Evolutionary conservation across 495 filamentous ascomycete species (phyloP), one percentile per base, ranked within the genome.

Genomic region (Daldinia bambusicola): DNA sequence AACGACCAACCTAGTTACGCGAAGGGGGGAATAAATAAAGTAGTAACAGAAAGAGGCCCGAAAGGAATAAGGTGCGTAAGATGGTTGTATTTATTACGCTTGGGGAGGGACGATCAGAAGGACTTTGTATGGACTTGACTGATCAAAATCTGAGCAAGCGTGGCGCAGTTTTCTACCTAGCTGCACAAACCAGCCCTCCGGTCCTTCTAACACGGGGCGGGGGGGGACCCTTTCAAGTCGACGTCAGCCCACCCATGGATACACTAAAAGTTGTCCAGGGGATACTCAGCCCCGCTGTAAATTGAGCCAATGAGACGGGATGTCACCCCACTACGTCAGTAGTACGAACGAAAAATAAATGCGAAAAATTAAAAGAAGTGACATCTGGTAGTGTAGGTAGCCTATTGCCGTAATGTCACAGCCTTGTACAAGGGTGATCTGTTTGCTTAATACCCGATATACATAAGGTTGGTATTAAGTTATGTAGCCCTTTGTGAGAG

Each of bases 21-120:
- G 32, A 26, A 57, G 41, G 6, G 41, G 61, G 9, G 9, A 61
- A 68, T 72, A 72, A 64, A 64, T 67, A 68, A 61, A 65, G 38
- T 52, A 31, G 70, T 65, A 43, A 22, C 50, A 53, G 26, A 37
- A 37, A 14, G 14, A 37, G 45, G 45, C 61, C 55, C 48, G 52
- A 64, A 61, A 38, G 43, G 52, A 61, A 45, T 32, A 50, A 55
- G 32, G 43, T 26, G 69, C 63, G 69, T 63, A 61, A 72, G 70
- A 68, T 53, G 59, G 70, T 67, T 72, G 64, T 72, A 72, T 72
- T 72, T 72, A 72, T 65, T 71, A 71, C 69, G 69, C 69, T 63
- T 34, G 30, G 16, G 16, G 13, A 60, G 41, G 18, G 59, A 37
- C 45, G 64, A 63, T 58, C 55, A 30, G 63, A 45, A 67, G 58